Percentiles rank a stretch among this genome's conserved stretches.
Evolutionary conservation across 495 filamentous ascomycete genomes (phyloP).

Genomic region (Aspergillus sparsus): DNA sequence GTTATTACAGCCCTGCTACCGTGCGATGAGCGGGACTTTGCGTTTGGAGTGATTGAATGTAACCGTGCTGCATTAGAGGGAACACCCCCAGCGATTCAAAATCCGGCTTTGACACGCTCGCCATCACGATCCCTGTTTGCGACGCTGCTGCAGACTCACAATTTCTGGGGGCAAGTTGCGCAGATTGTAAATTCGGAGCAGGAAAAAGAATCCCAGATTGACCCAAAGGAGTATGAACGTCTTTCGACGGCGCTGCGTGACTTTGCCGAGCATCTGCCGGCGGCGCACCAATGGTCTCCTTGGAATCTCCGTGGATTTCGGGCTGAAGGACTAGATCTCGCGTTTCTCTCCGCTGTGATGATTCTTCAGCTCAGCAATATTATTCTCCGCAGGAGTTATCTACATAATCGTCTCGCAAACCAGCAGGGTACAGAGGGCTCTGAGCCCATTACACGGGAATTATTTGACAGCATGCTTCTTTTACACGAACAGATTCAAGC

Average conservation of each 20-base stretch:
- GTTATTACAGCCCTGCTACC: background rate
- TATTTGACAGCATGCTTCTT: background rate
- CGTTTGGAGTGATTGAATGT: background rate
- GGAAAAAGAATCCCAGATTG: background rate
- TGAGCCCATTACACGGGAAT: background rate
- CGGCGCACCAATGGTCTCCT: background rate
- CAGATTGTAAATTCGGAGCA: background rate
- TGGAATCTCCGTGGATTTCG: slow-evolving; percentile 5
- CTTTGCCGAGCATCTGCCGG: background rate
- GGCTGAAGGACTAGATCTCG: slow-evolving; percentile 2
- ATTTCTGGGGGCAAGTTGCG: background rate
- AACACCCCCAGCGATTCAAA: background rate
- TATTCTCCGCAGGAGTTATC: background rate
- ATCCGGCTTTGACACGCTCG: background rate
- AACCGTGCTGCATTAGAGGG: background rate
- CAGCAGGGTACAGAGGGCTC: background rate
- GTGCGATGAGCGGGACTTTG: background rate
- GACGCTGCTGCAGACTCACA: background rate
- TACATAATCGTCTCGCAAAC: background rate
- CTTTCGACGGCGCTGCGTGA: background rate
- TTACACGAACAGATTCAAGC: slow-evolving; percentile 2
- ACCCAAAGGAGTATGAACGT: background rate
- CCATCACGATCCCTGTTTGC: background rate
- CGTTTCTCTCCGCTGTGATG: background rate
- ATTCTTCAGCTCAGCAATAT: background rate